These are phyloP conservation scores for Lithospermum erythrorhizon DNA, from an alignment of 257 asterid species.

Conservation along the genomic window DNA sequence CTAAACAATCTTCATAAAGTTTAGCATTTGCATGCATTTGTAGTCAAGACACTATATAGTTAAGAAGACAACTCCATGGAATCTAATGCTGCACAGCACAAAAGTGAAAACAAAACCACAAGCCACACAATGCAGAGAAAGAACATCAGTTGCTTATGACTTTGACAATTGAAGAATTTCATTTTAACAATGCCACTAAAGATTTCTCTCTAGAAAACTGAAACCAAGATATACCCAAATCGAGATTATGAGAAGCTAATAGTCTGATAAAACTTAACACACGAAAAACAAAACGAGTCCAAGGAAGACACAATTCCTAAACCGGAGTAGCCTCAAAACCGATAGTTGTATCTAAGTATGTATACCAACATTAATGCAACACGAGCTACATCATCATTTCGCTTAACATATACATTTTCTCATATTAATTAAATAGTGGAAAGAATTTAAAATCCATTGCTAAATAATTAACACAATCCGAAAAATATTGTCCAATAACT, in stretches of 20 bases:
- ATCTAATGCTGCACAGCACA: background rate
- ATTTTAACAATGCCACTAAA: background rate
- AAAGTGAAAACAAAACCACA: background rate
- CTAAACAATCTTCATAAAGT: too few species aligned
- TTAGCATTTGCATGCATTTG: too few species aligned
- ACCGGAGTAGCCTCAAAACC: background rate
- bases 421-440: too few species aligned
- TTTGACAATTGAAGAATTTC: too few species aligned
- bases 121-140: background rate
- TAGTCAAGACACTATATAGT: too few species aligned
- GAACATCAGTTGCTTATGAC: background rate
- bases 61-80: background rate
- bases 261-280: background rate
- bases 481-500: background rate
- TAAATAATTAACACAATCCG: background rate
- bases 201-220: background rate
- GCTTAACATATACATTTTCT: too few species aligned
- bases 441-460: background rate
- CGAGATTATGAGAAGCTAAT: background rate
- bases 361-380: too few species aligned
- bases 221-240: background rate
- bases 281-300: background rate
- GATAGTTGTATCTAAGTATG: background rate
- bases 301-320: background rate
- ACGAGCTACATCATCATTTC: background rate